Evolutionary conservation across 257 asterid species (phyloP).

Genomic region (Nicotiana knightiana): DNA sequence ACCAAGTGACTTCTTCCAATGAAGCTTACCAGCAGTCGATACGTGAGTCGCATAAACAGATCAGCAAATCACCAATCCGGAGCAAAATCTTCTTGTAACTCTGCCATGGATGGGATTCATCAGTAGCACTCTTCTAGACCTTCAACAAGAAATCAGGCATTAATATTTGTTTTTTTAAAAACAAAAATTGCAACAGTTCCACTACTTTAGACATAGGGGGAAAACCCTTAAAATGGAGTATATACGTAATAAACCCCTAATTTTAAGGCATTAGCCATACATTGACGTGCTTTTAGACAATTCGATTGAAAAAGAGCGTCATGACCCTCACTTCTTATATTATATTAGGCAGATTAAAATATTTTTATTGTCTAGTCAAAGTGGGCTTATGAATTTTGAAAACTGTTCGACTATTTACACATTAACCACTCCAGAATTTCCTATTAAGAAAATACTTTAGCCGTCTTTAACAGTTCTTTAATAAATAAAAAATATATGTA

Average conservation of each 20-base stretch:
- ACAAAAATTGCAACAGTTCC: neutral
- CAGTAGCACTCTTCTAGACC: neutral
- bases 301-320: too few species aligned
- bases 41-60: neutral
- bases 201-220: neutral
- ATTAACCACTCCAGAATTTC: neutral
- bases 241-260: too few species aligned
- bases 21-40: neutral
- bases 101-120: neutral
- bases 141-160: neutral
- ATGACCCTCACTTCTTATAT: neutral
- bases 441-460: neutral
- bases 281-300: neutral
- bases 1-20: neutral
- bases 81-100: neutral
- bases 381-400: neutral
- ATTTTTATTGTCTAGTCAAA: neutral
- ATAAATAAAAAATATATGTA: neutral
- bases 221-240: neutral
- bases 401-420: neutral
- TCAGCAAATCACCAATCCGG: neutral
- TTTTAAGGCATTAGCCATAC: neutral
- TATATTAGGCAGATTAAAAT: neutral
- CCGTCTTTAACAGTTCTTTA: neutral
- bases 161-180: neutral